Evolutionary conservation across 23 red algal species (phyloP), one percentile per base, ranked within the genome.

Genomic region (Gracilaria vermiculophylla): DNA sequence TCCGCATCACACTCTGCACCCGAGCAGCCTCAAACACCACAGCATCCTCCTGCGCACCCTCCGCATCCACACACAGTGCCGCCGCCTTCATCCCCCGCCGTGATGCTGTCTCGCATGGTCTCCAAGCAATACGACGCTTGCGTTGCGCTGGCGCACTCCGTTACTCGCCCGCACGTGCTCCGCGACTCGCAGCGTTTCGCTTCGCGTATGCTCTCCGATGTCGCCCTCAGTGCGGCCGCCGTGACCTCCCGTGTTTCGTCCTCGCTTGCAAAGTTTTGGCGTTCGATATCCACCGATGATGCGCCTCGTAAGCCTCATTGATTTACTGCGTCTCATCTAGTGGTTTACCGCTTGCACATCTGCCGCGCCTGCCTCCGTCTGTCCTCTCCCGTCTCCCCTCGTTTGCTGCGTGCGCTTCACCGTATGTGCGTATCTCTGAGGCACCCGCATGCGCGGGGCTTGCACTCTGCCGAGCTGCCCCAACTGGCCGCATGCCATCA

Each of bases 401-500:
- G 44, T 34, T 14, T 73, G 9, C 15, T 7, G 49, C 42, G 76
- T 35, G 2, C 50, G 0, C 13, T 62, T 27, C 39, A 93, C 79
- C 17, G 64, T 41, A 32, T 93, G 80, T 73, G 55, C 53, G 81
- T 89, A 97, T 70, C 53, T 82, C 60, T 34, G 12, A 2, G 94
- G 94, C 50, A 97, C 90, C 35, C 69, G 45, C 83, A 91, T 92
- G 29, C 94, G 64, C 19, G 94, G 94, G 10, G 94, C 81, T 39
- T 76, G 75, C 19, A 69, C 35, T 17, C 50, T 34, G 29, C 89
- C 94, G 1, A 87, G 81, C 45, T 58, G 55, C 31, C 96, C 96
- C 36, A 98, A 69, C 77, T 98, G 96, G 6, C 96, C 96, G 78
- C 96, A 98, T 31, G 96, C 96, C 86, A 91, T 91, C 96, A 98